These are phyloP conservation scores for Trichosporon coremiiforme DNA, from an alignment of 1,284 basidiomycete genomes.

Conservation along the genomic window DNA sequence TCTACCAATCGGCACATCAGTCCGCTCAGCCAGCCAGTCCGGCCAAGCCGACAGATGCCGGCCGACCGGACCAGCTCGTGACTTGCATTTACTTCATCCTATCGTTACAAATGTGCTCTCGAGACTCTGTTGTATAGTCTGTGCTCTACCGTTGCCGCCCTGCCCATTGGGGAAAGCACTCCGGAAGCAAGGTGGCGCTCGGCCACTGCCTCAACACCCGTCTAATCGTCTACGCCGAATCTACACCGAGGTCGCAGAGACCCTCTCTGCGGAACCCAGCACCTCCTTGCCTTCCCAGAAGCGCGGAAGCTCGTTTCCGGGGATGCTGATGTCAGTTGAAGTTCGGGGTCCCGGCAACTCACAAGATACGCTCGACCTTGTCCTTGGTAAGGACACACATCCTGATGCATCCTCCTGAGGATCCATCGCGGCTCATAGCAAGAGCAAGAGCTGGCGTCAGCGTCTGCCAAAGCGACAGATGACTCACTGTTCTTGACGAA, in stretches of 20 bases:
- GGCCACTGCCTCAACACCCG: background rate
- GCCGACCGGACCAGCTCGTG: background rate
- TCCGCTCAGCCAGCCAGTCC: background rate
- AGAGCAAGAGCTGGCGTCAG: slow-evolving; percentile 73
- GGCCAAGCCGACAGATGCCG: background rate
- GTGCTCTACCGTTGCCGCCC: background rate
- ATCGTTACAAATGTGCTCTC: slow-evolving; percentile 29
- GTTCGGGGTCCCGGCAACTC: background rate
- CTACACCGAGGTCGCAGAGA: slow-evolving; percentile 7
- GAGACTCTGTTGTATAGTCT: slow-evolving; percentile 2
- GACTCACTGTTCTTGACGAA: slow-evolving; percentile 94
- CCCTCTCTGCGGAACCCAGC: slow-evolving; percentile 32
- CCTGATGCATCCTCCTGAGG: slow-evolving; percentile 94
- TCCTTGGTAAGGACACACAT: slow-evolving; percentile 96
- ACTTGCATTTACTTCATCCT: slow-evolving; percentile 25
- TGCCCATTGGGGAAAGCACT: background rate
- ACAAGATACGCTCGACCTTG: slow-evolving; percentile 84
- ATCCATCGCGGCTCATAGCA: slow-evolving; percentile 97
- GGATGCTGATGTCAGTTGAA: slow-evolving; percentile 58
- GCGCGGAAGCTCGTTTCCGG: slow-evolving; percentile 84
- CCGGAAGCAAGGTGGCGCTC: background rate
- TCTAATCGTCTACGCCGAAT: background rate
- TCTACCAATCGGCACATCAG: background rate
- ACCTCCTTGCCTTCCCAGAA: slow-evolving; percentile 55
- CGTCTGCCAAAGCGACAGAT: background rate